Conservation (phyloP, 2,329 filamentous ascomycete species). For the Thielaviopsis euricoi region DNA sequence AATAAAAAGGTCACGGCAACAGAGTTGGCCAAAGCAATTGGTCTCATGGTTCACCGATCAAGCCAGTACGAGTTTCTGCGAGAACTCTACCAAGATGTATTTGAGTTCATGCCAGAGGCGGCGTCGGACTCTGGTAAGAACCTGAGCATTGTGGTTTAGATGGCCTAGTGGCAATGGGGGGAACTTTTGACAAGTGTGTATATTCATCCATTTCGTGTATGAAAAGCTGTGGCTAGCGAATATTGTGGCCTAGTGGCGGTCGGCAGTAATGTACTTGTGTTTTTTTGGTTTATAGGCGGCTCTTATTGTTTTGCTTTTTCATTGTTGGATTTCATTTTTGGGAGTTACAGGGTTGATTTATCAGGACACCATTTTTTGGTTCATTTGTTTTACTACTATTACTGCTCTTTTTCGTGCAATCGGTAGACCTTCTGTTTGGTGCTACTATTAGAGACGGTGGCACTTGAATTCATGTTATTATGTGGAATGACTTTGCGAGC, state of each 20-base stretch:
- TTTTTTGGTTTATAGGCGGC: background rate
- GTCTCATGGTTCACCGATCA: constrained; percentile 52
- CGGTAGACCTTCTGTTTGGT: background rate
- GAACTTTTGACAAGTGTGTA: too few relatives aligned
- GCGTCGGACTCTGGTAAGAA: constrained; percentile 45
- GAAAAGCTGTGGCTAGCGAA: background rate
- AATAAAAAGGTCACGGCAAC: constrained; percentile 46
- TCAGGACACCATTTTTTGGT: background rate
- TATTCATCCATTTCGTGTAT: background rate
- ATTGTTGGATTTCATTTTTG: background rate
- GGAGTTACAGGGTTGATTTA: background rate
- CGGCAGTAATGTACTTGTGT: background rate
- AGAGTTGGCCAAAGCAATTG: constrained; percentile 69
- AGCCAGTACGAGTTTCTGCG: constrained; percentile 63
- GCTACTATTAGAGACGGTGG: background rate
- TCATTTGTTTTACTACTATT: background rate
- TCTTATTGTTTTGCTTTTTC: background rate
- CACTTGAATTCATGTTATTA: background rate
- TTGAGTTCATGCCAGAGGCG: constrained; percentile 70
- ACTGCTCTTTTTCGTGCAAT: background rate
- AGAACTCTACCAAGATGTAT: constrained; percentile 71
- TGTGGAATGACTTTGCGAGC: background rate
- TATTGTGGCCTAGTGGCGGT: background rate
- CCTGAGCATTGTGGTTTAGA: constrained; percentile 40
- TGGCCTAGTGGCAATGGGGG: background rate